Evolutionary conservation across 2,329 filamentous ascomycete genomes (phyloP).

Genomic region (Tolypocladium amazonense): DNA sequence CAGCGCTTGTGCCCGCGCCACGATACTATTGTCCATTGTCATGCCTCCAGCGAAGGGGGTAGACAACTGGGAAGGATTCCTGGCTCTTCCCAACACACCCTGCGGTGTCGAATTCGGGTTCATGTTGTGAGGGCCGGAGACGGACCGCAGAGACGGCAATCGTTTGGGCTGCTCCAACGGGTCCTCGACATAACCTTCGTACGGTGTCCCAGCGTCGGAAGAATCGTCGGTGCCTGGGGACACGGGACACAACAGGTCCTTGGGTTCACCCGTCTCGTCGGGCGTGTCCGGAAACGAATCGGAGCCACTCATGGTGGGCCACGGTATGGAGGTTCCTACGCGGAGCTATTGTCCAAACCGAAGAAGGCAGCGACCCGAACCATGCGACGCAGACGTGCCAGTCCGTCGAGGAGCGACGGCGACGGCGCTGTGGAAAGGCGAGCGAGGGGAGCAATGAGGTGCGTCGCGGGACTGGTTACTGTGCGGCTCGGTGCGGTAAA

Average conservation of each 20-base stretch:
- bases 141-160: constrained; percentile 47
- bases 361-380: background rate
- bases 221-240: constrained; percentile 35
- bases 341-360: constrained; percentile 1
- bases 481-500: background rate
- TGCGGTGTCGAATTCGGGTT: constrained; percentile 75
- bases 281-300: constrained; percentile 33
- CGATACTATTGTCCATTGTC: constrained; percentile 28
- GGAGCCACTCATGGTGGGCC: constrained; percentile 14
- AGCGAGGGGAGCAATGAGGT: background rate
- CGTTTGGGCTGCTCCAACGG: constrained; percentile 29
- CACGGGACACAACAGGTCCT: constrained; percentile 23
- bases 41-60: constrained; percentile 21
- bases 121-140: constrained; percentile 55
- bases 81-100: constrained; percentile 60
- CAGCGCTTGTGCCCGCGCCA: constrained; percentile 36
- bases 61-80: constrained; percentile 36
- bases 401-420: background rate
- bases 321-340: background rate
- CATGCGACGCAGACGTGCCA: constrained; percentile 2
- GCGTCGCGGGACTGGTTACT: background rate
- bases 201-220: constrained; percentile 38
- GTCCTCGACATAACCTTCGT: constrained; percentile 19
- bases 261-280: constrained; percentile 29
- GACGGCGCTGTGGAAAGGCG: background rate